A percentile compares a stretch with the other conserved stretches of the same genome.
Evolutionary conservation across 2,329 filamentous ascomycete species (phyloP).

Genomic region (Pestalotiopsis sp.): DNA sequence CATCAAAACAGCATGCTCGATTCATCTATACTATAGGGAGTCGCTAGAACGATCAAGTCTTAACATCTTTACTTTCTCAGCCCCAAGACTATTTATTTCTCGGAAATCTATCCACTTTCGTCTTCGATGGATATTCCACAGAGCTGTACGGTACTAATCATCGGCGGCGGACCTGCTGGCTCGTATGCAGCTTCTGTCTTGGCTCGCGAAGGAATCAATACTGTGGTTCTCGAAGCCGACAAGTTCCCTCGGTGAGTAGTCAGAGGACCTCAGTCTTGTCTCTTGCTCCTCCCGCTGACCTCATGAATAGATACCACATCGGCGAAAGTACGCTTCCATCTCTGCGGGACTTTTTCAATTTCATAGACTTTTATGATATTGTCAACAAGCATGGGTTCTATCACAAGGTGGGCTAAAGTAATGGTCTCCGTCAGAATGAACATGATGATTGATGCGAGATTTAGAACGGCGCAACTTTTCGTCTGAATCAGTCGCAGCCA

Average conservation of each 20-base stretch:
- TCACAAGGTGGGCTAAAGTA: neutral
- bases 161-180: constrained; percentile 48
- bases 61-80: no score
- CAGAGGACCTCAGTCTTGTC: accelerated
- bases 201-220: constrained; percentile 47
- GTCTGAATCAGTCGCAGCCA: neutral
- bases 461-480: neutral
- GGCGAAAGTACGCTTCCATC: constrained; percentile 41
- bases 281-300: neutral
- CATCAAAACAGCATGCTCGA: no score
- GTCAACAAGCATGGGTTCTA: neutral
- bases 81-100: no score
- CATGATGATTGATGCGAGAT: neutral
- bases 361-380: constrained; percentile 42
- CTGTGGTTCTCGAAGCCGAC: constrained; percentile 47
- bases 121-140: no score
- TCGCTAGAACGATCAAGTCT: no score
- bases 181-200: constrained; percentile 46
- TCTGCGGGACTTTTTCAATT: constrained; percentile 44
- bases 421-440: no score
- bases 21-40: no score
- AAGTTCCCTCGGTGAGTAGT: constrained; percentile 14
- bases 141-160: constrained; percentile 36
- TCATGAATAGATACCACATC: constrained; percentile 36
- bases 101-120: no score